Base-by-base conservation (phyloP, 768 basidiomycete species). In the Boletus tomentosulus region DNA sequence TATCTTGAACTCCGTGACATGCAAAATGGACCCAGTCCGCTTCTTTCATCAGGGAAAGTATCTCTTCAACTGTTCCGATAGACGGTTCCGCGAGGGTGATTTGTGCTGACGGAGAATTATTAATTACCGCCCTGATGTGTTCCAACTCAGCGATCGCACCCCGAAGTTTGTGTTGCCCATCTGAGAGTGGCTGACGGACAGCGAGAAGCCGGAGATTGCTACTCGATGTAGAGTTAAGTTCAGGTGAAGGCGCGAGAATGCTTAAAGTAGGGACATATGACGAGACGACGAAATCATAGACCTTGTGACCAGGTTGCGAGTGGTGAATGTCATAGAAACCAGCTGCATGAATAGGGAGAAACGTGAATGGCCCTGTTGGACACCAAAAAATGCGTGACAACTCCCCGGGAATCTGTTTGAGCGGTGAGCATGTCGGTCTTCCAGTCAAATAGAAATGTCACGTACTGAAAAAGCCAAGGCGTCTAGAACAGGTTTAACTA, bases 221-320 rank as follows among this genome's bases (percentile, higher is more conserved):
- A 1, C 4, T 12, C 3, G 44, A 27, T 8, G 28, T 2, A 2
- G 34, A 15, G 22, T 50, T 4, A 8, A 16, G 19, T n/a, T 22
- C 3, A 11, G 15, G 8, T 7, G 35, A 16, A 13, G 53, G 31
- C 3, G 39, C 3, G 30, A 71, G 55, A 4, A 62, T 56, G 39
- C 53, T 37, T 1, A 72, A 49, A 6, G 70, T 68, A 1, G 69
- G 65, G 1, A 62, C 60, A 44, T 72, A 72, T 15, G 71, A 71
- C 2, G 51, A 57, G 6, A 56, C 16, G 8, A 37, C 50, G 10
- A 48, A 49, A 25, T 54, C 41, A 22, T 13, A 50, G 12, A 51
- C 28, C 12, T 51, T 50, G 12, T 45, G 30, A 2, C 44, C 48
- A 5, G 24, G 50, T 3, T 56, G 13, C 4, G 47, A 46, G n/a